These are phyloP conservation scores for Arthrobotrys megalospora DNA, from an alignment of 2,329 filamentous ascomycete species.

Conservation along the genomic window DNA sequence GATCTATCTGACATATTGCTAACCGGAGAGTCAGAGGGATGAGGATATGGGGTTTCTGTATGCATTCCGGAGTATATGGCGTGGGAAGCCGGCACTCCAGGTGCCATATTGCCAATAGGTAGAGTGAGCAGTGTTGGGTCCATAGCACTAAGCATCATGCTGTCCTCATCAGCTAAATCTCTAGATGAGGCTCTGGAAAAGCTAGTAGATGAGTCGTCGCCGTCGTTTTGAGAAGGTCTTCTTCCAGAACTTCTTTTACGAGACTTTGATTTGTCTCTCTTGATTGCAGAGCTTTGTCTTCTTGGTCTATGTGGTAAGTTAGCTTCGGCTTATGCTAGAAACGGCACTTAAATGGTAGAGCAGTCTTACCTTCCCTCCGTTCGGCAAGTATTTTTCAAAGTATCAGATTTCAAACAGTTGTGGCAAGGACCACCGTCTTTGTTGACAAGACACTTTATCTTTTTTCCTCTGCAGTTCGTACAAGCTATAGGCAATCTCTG, in stretches of 20 bases:
- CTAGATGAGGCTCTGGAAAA: slow-evolving; percentile 57
- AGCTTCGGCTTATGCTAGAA: slow-evolving; percentile 37
- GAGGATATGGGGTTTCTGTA: slow-evolving; percentile 33
- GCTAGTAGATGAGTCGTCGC: slow-evolving; percentile 52
- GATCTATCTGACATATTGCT: slow-evolving; percentile 55
- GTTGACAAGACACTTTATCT: slow-evolving; percentile 64
- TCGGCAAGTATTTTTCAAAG: slow-evolving; percentile 52
- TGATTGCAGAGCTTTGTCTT: slow-evolving; percentile 59
- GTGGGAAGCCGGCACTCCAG: slow-evolving; percentile 42
- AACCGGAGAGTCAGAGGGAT: slow-evolving; percentile 48
- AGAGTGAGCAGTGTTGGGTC: slow-evolving; percentile 48
- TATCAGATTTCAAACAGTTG: slow-evolving; percentile 58
- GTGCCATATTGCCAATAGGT: slow-evolving; percentile 31
- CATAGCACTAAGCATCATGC: slow-evolving; percentile 48
- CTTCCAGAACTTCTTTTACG: slow-evolving; percentile 54
- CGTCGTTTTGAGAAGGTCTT: slow-evolving; percentile 50
- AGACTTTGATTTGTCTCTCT: slow-evolving; percentile 58
- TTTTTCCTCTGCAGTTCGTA: slow-evolving; percentile 64
- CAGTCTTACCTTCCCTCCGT: slow-evolving; percentile 59
- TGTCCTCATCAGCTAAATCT: slow-evolving; percentile 51
- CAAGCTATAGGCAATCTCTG: slow-evolving; percentile 64
- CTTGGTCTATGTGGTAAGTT: slow-evolving; percentile 44
- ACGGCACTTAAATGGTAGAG: slow-evolving; percentile 33
- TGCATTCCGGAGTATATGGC: slow-evolving; percentile 26
- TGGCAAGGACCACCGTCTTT: slow-evolving; percentile 61